phyloP scores from a whole-genome alignment of 1,139 yeast genomes.

The Yamadazyma mexicana region DNA sequence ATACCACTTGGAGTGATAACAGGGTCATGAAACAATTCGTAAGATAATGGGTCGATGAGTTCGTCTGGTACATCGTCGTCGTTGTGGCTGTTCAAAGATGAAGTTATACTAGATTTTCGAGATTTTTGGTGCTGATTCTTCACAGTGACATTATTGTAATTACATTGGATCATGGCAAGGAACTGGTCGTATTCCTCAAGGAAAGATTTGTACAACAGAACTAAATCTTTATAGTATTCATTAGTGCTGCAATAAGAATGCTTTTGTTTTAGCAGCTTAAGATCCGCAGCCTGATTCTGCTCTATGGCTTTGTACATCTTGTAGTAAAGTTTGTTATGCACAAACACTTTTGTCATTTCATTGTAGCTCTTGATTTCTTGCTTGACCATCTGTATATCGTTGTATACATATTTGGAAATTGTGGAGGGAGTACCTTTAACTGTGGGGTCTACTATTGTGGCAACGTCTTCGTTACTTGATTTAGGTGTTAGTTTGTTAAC shows the following conservation, averaged over 20 bases:
- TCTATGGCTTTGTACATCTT: conserved; percentile 15
- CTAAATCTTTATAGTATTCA: conserved; percentile 10
- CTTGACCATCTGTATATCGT: conserved; percentile 14
- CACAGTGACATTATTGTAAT: conserved; percentile 12
- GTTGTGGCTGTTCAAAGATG: background rate
- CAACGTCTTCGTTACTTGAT: background rate
- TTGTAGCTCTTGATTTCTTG: conserved; percentile 14
- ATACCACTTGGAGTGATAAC: conserved; percentile 53
- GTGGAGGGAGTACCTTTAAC: conserved; percentile 7
- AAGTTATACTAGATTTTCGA: background rate
- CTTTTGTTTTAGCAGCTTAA: conserved; percentile 8
- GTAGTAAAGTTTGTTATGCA: conserved; percentile 12
- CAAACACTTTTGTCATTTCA: conserved; percentile 12
- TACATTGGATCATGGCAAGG: conserved; percentile 13
- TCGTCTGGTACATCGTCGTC: conserved; percentile 33
- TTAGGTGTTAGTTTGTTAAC: background rate
- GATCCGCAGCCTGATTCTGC: conserved; percentile 7
- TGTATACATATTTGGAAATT: conserved; percentile 11
- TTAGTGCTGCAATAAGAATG: conserved; percentile 6
- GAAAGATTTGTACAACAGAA: conserved; percentile 9
- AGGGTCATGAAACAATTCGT: conserved; percentile 45
- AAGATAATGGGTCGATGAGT: conserved; percentile 48
- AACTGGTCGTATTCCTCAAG: conserved; percentile 14
- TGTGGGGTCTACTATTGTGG: background rate
- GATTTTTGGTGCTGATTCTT: background rate